phyloP scores from a whole-genome alignment of 495 filamentous ascomycete genomes.

The Hypoxylon lenormandii region DNA sequence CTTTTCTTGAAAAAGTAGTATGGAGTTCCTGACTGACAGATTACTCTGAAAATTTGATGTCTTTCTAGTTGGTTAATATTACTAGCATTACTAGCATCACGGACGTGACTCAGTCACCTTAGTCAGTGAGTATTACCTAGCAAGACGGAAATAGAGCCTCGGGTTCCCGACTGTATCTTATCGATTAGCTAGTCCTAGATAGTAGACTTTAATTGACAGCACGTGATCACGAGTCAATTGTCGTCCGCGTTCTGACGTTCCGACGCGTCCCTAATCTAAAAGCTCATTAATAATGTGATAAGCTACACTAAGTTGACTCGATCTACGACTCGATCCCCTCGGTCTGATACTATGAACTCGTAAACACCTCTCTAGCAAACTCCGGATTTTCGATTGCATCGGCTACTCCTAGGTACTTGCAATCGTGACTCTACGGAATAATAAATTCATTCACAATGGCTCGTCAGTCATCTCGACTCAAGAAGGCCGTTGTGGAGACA shows the following conservation, averaged over 20 bases:
- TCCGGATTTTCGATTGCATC: background rate
- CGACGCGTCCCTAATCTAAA: conserved; percentile 23
- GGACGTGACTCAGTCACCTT: no score
- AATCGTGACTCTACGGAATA: no score
- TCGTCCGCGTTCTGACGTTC: conserved; percentile 29
- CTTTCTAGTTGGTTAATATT: background rate
- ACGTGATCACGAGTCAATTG: conserved; percentile 36
- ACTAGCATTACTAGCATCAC: background rate
- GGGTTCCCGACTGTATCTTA: conserved; percentile 1
- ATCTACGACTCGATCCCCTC: no score
- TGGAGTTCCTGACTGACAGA: no score
- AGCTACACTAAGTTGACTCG: no score
- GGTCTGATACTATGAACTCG: no score
- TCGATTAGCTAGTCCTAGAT: conserved; percentile 14
- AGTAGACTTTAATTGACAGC: conserved; percentile 36
- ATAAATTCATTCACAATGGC: conserved; percentile 33
- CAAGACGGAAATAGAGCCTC: no score
- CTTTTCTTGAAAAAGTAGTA: no score
- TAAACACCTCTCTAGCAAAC: no score
- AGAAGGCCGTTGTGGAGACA: conserved; percentile 28
- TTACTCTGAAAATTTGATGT: no score
- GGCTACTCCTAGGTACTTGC: conserved; percentile 1
- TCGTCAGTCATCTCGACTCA: conserved; percentile 37
- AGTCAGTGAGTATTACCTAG: no score
- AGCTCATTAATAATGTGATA: background rate